Base-by-base conservation (phyloP, 768 basidiomycete species). In the Naganishia friedmannii region DNA sequence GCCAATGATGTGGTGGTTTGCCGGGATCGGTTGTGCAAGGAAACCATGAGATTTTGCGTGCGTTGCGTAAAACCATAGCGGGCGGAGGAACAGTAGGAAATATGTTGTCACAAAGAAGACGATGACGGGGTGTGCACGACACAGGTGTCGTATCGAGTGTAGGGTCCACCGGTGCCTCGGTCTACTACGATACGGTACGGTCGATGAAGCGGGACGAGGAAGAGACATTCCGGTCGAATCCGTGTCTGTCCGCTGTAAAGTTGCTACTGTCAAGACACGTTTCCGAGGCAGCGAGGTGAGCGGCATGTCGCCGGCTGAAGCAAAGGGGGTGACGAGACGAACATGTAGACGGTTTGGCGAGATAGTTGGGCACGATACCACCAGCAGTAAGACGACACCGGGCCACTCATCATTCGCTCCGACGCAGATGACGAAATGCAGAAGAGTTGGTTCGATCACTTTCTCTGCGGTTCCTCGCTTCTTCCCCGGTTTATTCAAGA, bases 1-100 rank as follows among this genome's bases (percentile, higher is more conserved):
- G 9, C 60, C 60, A 37, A 63, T 63, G 39, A 63, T 63, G 21
- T 63, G 60, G 39, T 63, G 60, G 39, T 63, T 63, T 26, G 60
- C 60, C 23, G 60, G 60, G 39, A 63, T 63, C 42, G 60, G 60
- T 34, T 63, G 60, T 13, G 42, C 60, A 21, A 63, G 32, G 39
- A 63, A 63, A 15, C 60, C 60, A 42, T 63, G 60, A 2, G 60
- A 63, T 29, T 63, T 63, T 6, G 23, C 60, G 60, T 26, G 60
- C 21, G 60, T 63, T 31, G 42, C 23, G 39, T 42, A 63, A 26
- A 63, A 6, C 60, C 60, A 63, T 34, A 63, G 23, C 8, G 60
- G 60, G 7, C 60, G 60, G 15, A 63, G 60, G 28, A 63, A 63
- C 23, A 63, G 42, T 7, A 45, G 23, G 12, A 63, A 21, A 29